Evolutionary conservation across 1,139 yeast genomes (phyloP).

Genomic region (Arxiozyma slooffiae): DNA sequence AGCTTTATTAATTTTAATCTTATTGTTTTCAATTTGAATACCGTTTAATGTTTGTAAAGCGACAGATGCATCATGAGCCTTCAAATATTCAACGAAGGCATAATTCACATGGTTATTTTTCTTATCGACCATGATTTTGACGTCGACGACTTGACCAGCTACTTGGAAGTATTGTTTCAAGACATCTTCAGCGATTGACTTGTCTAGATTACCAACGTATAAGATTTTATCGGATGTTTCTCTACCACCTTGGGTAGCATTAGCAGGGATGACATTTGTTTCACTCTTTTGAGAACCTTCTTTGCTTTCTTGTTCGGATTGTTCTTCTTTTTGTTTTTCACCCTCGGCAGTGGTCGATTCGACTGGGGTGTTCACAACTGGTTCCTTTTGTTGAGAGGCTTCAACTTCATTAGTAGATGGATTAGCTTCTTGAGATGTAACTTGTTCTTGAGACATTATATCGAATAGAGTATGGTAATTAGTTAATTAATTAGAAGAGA

Average conservation of each 20-base stretch:
- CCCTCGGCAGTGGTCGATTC: conserved; percentile 2
- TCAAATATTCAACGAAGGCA: conserved; percentile 71
- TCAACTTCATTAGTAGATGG: conserved; percentile 1
- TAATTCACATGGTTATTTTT: conserved; percentile 66
- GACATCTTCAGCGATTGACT: conserved; percentile 52
- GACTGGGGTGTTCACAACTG: not conserved
- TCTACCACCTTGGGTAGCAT: conserved; percentile 72
- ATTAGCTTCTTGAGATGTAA: not conserved
- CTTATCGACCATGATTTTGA: conserved; percentile 67
- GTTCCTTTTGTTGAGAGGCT: conserved; percentile 1
- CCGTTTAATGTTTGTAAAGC: conserved; percentile 60
- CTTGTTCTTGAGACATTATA: conserved; percentile 5
- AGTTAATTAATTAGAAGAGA: conserved; percentile 1
- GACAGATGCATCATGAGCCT: conserved; percentile 47
- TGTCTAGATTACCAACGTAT: conserved; percentile 68
- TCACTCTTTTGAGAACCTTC: conserved; percentile 6
- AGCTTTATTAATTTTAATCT: conserved; percentile 70
- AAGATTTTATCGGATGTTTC: conserved; percentile 63
- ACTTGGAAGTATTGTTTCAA: conserved; percentile 53
- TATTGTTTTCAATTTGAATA: conserved; percentile 40
- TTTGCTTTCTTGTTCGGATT: conserved; percentile 1
- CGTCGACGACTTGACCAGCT: conserved; percentile 49
- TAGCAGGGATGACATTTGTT: conserved; percentile 43
- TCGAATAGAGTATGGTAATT: not conserved
- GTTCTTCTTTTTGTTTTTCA: not conserved